Base-by-base conservation (phyloP, 78 protist species). In the Chrysochromulina tobinii region DNA sequence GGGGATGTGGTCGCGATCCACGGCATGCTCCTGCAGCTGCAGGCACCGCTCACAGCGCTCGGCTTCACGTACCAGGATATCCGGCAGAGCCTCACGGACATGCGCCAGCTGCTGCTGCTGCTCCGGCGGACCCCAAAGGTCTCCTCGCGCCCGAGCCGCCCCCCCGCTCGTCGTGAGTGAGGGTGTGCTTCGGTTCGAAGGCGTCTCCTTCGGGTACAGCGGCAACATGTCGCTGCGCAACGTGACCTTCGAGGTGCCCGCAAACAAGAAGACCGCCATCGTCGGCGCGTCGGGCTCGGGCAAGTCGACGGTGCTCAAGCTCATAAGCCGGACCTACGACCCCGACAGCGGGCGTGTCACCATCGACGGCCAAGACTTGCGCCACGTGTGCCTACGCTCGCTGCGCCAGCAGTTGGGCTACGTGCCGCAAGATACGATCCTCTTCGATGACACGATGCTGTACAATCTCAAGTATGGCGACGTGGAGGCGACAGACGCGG, bases 221-320 rank as follows among this genome's bases (percentile, higher is more conserved):
- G 57, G 27, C 9, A 20, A 20, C 38, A 38, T 38, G 38, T 38
- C 38, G 38, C 83, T 88, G 64, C 48, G 58, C 50, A 79, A 79
- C 64, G 68, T 88, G 54, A n/a, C 84, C 23, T 68, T 88, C 25
- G 21, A 53, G 38, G 72, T 58, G 15, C 73, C 53, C 17, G 81
- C 87, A 0, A 64, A 75, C 25, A 12, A 5, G 87, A 38, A 38
- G 38, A 48, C 75, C 25, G 92, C 92, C 17, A 72, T 89, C 59
- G 92, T 89, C 64, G 92, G 92, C 55, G 25, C 92, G 9, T 72
- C 85, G 4, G 87, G 92, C 50, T 83, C 64, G 69, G 81, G 90
- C 5, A 89, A 89, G 88, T 61, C 81, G 3, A 67, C 92, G n/a
- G 50, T 89, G 23, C 92, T 89, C 59, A 81, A 81, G 68, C 92